Evolutionary conservation across 1,284 basidiomycete genomes (phyloP).

Genomic region (Schizophyllum amplum): DNA sequence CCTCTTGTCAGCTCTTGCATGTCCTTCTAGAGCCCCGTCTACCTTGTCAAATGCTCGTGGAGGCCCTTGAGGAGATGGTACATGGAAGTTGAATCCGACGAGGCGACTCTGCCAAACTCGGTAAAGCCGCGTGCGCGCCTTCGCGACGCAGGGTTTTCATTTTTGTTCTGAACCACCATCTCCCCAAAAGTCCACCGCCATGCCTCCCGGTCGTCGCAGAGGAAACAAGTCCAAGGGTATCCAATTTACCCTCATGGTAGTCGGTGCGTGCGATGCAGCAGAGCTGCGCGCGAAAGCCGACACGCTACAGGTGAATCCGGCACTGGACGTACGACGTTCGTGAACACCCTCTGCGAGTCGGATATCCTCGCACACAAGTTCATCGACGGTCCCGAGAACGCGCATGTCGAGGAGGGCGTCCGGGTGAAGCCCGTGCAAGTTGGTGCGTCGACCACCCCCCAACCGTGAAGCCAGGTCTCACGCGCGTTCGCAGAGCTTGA

Average conservation of each 20-base stretch:
- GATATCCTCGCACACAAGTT: constrained; percentile 77
- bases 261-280: constrained; percentile 47
- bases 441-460: constrained; percentile 43
- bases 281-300: background rate
- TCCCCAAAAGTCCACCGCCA: constrained; percentile 7
- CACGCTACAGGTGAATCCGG: constrained; percentile 72
- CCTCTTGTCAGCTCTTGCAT: constrained; percentile 1
- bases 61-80: constrained; percentile 89
- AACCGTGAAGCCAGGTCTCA: background rate
- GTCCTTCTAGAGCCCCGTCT: constrained; percentile 18
- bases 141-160: too few relatives aligned
- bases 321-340: constrained; percentile 90
- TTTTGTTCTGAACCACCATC: constrained; percentile 1
- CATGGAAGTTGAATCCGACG: constrained; percentile 47
- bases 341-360: constrained; percentile 92
- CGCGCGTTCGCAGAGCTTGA: constrained; percentile 68
- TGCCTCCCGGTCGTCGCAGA: constrained; percentile 39
- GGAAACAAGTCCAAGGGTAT: constrained; percentile 93
- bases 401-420: constrained; percentile 83
- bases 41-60: constrained; percentile 84
- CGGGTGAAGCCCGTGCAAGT: constrained; percentile 90
- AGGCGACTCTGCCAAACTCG: too few relatives aligned
- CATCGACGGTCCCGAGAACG: constrained; percentile 69
- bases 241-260: constrained; percentile 90
- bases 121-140: too few relatives aligned